Conservation (phyloP, 2,329 filamentous ascomycete genomes). For the Hymenoscyphus scutula region DNA sequence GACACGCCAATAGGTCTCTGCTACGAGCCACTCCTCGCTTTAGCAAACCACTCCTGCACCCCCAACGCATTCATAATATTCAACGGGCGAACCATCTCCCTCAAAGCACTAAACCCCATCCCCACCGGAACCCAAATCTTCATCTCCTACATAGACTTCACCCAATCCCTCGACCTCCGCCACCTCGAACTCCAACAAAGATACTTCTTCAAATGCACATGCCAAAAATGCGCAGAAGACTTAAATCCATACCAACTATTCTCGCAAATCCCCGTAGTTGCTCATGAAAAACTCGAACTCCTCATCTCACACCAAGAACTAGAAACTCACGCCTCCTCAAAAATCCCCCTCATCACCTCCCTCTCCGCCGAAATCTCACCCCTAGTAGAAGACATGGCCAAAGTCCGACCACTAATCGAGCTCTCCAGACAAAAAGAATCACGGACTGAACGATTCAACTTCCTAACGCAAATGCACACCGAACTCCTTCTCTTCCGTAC, state of each 20-base stretch:
- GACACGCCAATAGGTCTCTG: constrained; percentile 53
- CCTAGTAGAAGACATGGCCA: background rate
- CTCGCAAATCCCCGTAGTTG: background rate
- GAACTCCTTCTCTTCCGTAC: constrained; percentile 6
- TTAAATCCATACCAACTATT: constrained; percentile 23
- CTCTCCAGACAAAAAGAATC: constrained; percentile 1
- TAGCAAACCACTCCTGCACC: constrained; percentile 61
- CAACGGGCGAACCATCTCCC: constrained; percentile 47
- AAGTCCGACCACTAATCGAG: constrained; percentile 5
- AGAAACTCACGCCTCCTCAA: background rate
- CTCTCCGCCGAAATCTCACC: background rate
- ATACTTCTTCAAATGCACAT: constrained; percentile 32
- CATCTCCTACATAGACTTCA: constrained; percentile 60
- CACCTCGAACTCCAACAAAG: constrained; percentile 21
- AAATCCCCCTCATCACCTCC: background rate
- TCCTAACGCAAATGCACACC: constrained; percentile 5
- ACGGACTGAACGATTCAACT: background rate
- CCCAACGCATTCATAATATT: constrained; percentile 61
- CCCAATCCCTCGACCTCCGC: constrained; percentile 13
- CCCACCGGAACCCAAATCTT: constrained; percentile 54
- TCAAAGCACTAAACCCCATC: constrained; percentile 52
- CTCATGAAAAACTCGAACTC: constrained; percentile 10
- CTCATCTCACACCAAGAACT: constrained; percentile 3
- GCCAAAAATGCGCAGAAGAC: constrained; percentile 25
- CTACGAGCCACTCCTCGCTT: constrained; percentile 48